Base-by-base conservation (phyloP, 2,329 filamentous ascomycete species). In the Neofusicoccum sp. region DNA sequence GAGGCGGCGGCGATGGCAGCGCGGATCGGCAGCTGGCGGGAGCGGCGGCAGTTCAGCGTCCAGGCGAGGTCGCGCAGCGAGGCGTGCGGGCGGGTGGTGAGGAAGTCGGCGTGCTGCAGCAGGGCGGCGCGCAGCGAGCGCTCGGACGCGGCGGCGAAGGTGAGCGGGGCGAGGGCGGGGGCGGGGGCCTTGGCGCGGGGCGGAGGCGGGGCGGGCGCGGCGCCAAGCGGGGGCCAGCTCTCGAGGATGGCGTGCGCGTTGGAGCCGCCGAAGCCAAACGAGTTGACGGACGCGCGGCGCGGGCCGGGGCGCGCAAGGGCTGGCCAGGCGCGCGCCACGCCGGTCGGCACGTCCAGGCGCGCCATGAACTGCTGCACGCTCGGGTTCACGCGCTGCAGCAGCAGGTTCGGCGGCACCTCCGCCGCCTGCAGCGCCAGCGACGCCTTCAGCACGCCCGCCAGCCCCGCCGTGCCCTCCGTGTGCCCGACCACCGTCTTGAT, bases 401-500 rank as follows among this genome's bases (percentile, higher is more conserved):
- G 67, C 36, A 76, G 58, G 20, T 75, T 76, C 11, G 69, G 66
- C 1, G 75, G 75, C 3, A 77, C 65, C 0, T 41, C 64, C 3
- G 63, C 63, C 60, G 77, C 62, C 60, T 76, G 69, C 11, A 80
- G 62, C 0, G 76, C 71, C 34, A 78, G 61, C 0, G 70, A 68
- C 2, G 70, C 72, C 44, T 76, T 76, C 6, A 78, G 61, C 11
- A 78, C 20, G 3, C 71, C 72, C 8, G 72, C 72, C 0, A 78
- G 59, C n/a, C 75, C 76, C 7, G 74, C 73, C 1, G 71, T 68
- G 5, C 71, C 75, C 64, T 79, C 75, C 1, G 71, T 70, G 61
- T 79, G 78, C 1, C 78, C 77, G 34, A 79, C 67, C n/a, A 77
- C 72, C 67, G 69, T 79, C 74, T 65, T 71, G 16, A 71, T 64